Evolutionary conservation across 495 filamentous ascomycete genomes (phyloP).

Genomic region (Bacidia rubella): DNA sequence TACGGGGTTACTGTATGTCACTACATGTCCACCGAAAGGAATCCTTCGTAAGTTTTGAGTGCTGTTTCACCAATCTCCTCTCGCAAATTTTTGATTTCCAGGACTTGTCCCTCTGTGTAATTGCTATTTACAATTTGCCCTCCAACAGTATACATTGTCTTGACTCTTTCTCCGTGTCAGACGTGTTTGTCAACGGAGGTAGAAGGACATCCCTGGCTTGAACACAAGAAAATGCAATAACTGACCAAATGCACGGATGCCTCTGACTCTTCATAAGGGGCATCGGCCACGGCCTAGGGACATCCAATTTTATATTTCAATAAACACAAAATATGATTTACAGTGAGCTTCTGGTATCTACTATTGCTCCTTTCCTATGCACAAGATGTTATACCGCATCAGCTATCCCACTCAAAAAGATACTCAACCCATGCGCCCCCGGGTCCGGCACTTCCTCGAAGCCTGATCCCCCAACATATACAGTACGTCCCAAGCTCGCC

Average conservation of each 20-base stretch:
- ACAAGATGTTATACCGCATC: conserved; percentile 29
- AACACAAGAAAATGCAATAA: conserved; percentile 10
- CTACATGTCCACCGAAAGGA: too few species aligned
- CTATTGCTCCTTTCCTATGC: background rate
- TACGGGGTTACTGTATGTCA: too few species aligned
- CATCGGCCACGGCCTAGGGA: conserved; percentile 18
- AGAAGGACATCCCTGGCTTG: conserved; percentile 24
- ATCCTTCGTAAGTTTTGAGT: too few species aligned
- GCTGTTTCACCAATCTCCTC: too few species aligned
- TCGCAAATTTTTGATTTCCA: too few species aligned
- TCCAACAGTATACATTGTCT: conserved; percentile 41
- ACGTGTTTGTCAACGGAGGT: conserved; percentile 40
- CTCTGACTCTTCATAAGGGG: conserved; percentile 3
- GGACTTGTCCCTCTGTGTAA: too few species aligned
- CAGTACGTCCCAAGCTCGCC: conserved; percentile 72
- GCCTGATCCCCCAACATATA: conserved; percentile 81
- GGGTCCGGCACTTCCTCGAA: conserved; percentile 76
- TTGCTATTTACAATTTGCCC: conserved; percentile 1
- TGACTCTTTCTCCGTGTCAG: conserved; percentile 31
- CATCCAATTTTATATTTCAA: background rate
- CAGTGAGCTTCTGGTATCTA: background rate
- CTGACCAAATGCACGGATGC: conserved; percentile 20
- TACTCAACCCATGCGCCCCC: conserved; percentile 70
- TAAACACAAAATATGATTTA: background rate
- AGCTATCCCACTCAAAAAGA: conserved; percentile 68